Evolutionary conservation across 2,329 filamentous ascomycete genomes (phyloP), one percentile per base, ranked within the genome.

Genomic region (Arthrobotrys iridis): DNA sequence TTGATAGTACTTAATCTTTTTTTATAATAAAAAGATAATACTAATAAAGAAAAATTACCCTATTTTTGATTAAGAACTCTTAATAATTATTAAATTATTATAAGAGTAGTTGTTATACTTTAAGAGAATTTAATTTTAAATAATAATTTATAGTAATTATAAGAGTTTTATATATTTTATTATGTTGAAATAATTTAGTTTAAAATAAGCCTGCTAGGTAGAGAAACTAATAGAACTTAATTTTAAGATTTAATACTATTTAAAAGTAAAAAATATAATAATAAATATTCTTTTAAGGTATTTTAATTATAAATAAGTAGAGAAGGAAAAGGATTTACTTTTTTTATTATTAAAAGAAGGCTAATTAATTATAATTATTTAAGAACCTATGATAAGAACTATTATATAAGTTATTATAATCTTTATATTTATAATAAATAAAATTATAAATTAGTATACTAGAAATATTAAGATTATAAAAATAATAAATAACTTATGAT

Each of bases 91-190:
- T 43, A 43, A 43, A 43, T 4, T 43, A 43, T 43, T 43, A 43
- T 43, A 43, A 43, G 6, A 43, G 6, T 43, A 20, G n/a, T 7
- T 43, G 15, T 4, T 43, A 43, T 43, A 43, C 22, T 26, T 46
- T 20, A 46, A 46, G 22, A 46, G 22, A 46, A 46, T 15, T 26
- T 46, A 46, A 22, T 46, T 46, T 46, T 22, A 46, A 46, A 46
- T 46, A 20, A 46, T 46, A 4, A 46, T 46, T 22, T 46, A 20
- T 46, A 46, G 15, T 46, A 46, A 46, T 46, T 46, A 46, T 46
- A 20, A 46, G 22, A 46, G 18, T 46, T 22, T 46, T 20, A 46
- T 46, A 20, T 46, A 46, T 46, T 46, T 46, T 46, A 46, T 46
- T 20, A 46, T 46, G 6, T 22, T 46, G 22, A 46, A 46, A 26